Percentiles rank a stretch among this genome's conserved stretches.
Evolutionary conservation across 208 protist genomes (phyloP).

Genomic region (Acanthamoeba royreba): DNA sequence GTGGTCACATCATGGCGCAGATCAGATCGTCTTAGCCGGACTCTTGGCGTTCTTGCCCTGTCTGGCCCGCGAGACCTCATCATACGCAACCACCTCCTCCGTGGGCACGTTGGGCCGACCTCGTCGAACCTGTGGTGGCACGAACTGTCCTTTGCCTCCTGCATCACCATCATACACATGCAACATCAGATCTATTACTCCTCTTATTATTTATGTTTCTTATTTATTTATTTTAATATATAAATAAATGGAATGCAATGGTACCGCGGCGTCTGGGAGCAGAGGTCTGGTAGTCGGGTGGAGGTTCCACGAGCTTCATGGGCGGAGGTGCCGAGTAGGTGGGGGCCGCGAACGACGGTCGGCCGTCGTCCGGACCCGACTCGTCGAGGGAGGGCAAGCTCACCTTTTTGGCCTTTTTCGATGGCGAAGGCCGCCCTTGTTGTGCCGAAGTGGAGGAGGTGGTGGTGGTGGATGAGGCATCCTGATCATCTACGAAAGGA

Average conservation of each 20-base stretch:
- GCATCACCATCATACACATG: too few relatives aligned
- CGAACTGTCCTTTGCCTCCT: neutral
- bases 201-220: too few relatives aligned
- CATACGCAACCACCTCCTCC: neutral
- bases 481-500: too few relatives aligned
- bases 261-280: too few relatives aligned
- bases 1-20: too few relatives aligned
- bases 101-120: neutral
- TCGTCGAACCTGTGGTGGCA: neutral
- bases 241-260: too few relatives aligned
- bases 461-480: too few relatives aligned
- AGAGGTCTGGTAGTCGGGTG: neutral
- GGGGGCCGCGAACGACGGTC: neutral
- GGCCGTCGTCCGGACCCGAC: neutral
- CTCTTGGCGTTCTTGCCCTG: too few relatives aligned
- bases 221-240: too few relatives aligned
- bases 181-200: too few relatives aligned
- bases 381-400: neutral
- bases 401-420: neutral
- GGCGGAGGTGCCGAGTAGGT: neutral
- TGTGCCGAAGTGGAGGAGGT: neutral
- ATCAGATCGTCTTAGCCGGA: too few relatives aligned
- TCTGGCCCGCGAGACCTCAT: neutral
- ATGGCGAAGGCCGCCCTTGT: neutral
- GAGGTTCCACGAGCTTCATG: neutral